Evolutionary conservation across 1,284 basidiomycete species (phyloP).

Genomic region (Ceratobasidium sp.): DNA sequence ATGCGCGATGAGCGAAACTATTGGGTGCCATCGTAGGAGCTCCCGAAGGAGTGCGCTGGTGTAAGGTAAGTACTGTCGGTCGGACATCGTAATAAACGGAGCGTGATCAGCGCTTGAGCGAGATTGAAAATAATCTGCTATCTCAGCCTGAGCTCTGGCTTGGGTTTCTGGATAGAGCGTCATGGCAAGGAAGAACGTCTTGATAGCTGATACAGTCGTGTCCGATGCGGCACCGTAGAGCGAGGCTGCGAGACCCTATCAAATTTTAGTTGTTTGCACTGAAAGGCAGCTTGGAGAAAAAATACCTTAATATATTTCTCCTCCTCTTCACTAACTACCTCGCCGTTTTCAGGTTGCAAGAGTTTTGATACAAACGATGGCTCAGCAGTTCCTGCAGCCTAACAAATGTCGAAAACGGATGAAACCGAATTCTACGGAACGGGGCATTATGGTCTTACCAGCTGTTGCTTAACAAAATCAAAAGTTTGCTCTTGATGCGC

Average conservation of each 20-base stretch:
- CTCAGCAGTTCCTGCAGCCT: slow-evolving; percentile 11
- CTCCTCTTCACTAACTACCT: neutral
- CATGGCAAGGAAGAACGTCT: slow-evolving; percentile 26
- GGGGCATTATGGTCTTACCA: no score
- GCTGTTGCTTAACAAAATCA: slow-evolving; percentile 45
- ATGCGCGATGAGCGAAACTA: slow-evolving; percentile 8
- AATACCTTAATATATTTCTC: neutral
- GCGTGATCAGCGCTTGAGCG: neutral
- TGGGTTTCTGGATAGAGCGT: slow-evolving; percentile 18
- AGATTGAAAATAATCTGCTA: neutral
- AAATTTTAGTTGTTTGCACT: neutral
- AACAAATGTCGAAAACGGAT: no score
- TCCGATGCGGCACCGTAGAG: slow-evolving; percentile 20
- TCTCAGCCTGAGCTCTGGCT: slow-evolving; percentile 20
- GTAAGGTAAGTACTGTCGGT: neutral
- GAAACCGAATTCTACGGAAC: no score
- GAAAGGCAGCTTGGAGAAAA: no score
- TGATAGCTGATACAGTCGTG: slow-evolving; percentile 7
- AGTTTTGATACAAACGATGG: slow-evolving; percentile 12
- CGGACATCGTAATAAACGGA: neutral
- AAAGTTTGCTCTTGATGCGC: slow-evolving; percentile 45
- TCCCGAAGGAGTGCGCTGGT: slow-evolving; percentile 18
- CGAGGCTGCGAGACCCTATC: slow-evolving; percentile 16
- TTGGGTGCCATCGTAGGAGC: slow-evolving; percentile 19
- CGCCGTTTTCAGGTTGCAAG: neutral